Base-by-base conservation (phyloP, 768 basidiomycete species). In the Asterophora lycoperdoides region DNA sequence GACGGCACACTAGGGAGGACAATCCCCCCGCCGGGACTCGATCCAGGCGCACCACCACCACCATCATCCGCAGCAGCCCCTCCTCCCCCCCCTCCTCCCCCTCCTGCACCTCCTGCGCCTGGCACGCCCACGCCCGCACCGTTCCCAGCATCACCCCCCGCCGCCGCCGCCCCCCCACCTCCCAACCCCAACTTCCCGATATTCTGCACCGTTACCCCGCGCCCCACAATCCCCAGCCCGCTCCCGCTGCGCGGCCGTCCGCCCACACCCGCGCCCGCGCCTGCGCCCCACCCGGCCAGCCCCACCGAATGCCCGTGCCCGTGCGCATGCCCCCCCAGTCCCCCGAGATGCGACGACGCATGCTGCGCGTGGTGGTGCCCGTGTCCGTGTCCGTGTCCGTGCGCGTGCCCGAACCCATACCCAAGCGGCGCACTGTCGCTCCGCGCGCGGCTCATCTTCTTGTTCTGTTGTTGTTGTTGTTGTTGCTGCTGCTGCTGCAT, bases 381-480 rank as follows among this genome's bases (percentile, higher is more conserved):
- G 23, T 23, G 23, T 6, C 3, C 23, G 23, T 23, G 23, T 23
- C 3, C 23, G 23, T 23, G 23, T 6, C 23, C 23, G 3, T 23
- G 23, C 6, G 23, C 23, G 23, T 23, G 23, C 6, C 23, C 68
- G 39, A 64, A 57, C 40, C 64, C 75, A 58, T 82, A 81, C 36
- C 83, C 83, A 29, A 86, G 64, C 33, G 84, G 84, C 14, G 84
- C 80, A 28, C 78, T 80, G 58, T 86, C 84, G 57, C 83, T 84
- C 58, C 84, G 66, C 28, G 83, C 83, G n/a, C 84, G 72, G 44
- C 74, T 71, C 41, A 70, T 60, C 61, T 73, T 74, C 64, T 75
- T 74, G 51, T 67, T 51, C 29, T 40, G 39, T 10, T 29, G 29
- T 5, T 29, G 29, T 10, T 29, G 19, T 37, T 14, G 29, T 5